Base-by-base conservation (phyloP, 106 monocot species). In the Platanthera guangdongensis region DNA sequence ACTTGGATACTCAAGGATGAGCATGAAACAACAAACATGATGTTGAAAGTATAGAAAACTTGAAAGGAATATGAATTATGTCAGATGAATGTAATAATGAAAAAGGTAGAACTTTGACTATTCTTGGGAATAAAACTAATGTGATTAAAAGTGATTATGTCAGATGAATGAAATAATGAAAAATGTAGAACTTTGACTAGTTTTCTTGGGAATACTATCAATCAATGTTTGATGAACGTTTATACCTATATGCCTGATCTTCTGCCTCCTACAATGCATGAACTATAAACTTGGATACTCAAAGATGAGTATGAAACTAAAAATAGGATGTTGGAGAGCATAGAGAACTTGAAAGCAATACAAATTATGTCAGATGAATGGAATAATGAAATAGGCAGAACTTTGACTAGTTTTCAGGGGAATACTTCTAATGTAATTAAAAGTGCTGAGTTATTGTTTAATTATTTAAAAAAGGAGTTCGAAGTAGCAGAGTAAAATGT, bases 401-500 rank as follows among this genome's bases (percentile, higher is more conserved):
- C 18, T 59, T 59, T 19, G 8, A 59, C 21, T 59, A 19, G 21
- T 18, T 19, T 19, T 59, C 59, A 21, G n/a, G 59, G 4, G 1
- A 55, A 55, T 59, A 8, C 59, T 19, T 59, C 59, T 7, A 5
- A 59, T 59, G 4, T 19, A 1, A 59, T 59, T 9, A 59, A 59
- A 59, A 21, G n/a, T 59, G 4, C 19, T 19, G 59, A 59, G 18
- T 59, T 59, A 57, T 16, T 57, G 19, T 59, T 59, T 8, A 59
- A 8, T 59, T 59, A 59, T 6, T 59, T 18, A 19, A 8, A 59
- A 18, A 8, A 19, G 0, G 18, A n/a, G n/a, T 7, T 59, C 8
- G 74, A 80, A 16, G 53, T 73, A 8, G 73, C 57, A n/a, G 47
- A 16, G 16, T 6, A 57, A 62, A 4, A 74, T 59, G 62, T 80